Percentiles rank a stretch among this genome's conserved stretches.
Evolutionary conservation across 202 grass and related monocot genomes (phyloP).

Genomic region (Tripidium arundinaceum): DNA sequence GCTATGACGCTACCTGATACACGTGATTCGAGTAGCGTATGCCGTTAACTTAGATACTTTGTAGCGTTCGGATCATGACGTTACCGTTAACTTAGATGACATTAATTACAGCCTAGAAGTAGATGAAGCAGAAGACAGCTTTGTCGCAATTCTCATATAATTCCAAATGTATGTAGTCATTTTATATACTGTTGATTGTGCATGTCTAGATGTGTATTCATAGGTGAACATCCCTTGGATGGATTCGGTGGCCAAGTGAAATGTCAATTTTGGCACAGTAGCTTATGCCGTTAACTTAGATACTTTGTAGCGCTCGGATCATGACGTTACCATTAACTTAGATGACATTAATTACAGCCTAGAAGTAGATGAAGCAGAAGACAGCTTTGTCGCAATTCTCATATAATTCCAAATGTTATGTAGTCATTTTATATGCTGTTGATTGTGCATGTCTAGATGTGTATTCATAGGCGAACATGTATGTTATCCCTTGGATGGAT

Average conservation of each 20-base stretch:
- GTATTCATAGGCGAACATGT: not conserved
- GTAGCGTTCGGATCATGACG: not conserved
- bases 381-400: conserved; percentile 3
- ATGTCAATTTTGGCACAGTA: not conserved
- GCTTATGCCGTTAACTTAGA: not conserved
- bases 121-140: not conserved
- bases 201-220: not conserved
- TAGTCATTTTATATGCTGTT: not conserved
- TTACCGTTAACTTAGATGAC: not conserved
- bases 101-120: not conserved
- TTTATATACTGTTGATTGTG: not conserved
- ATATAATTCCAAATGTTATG: not conserved
- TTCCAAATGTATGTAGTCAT: not conserved
- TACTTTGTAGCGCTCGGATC: not conserved
- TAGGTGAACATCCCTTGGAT: not conserved
- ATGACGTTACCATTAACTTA: not conserved
- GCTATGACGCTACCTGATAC: not conserved
- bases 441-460: conserved; percentile 1
- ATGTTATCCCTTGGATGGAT: not conserved
- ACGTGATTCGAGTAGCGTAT: not conserved
- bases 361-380: not conserved
- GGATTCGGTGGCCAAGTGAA: not conserved
- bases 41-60: not conserved
- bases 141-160: not conserved
- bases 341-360: conserved; percentile 1